phyloP scores from a whole-genome alignment of 1,139 yeast genomes.

The Yamadazyma taylorii region DNA sequence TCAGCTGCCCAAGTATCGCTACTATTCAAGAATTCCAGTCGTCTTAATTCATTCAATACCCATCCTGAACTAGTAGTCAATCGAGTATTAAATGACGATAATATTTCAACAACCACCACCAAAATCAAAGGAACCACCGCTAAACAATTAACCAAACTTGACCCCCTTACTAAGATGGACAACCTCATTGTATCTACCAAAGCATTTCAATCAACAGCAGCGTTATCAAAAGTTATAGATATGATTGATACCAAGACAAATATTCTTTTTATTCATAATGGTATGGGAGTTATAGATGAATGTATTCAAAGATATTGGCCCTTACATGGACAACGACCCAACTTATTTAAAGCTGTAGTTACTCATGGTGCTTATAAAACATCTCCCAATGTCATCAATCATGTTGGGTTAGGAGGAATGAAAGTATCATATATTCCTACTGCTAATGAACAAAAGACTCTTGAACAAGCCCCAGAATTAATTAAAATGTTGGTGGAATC shows the following conservation, averaged over 20 bases:
- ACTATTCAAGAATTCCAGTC: conserved; percentile 4
- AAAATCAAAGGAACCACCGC: conserved; percentile 7
- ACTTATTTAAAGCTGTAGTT: conserved; percentile 69
- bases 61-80: conserved; percentile 9
- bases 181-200: conserved; percentile 66
- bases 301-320: conserved; percentile 58
- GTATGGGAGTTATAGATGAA: conserved; percentile 65
- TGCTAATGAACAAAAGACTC: conserved; percentile 10
- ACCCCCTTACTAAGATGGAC: conserved; percentile 29
- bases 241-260: conserved; percentile 47
- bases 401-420: conserved; percentile 67
- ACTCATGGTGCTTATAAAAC: conserved; percentile 73
- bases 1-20: conserved; percentile 6
- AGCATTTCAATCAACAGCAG: conserved; percentile 52
- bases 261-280: conserved; percentile 73
- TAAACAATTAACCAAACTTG: neutral
- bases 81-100: neutral
- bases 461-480: conserved; percentile 26
- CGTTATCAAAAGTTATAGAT: conserved; percentile 45
- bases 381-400: conserved; percentile 50
- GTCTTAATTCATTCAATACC: conserved; percentile 4
- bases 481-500: conserved; percentile 30
- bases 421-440: conserved; percentile 33
- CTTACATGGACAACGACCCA: conserved; percentile 47
- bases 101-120: conserved; percentile 7